A percentile compares a stretch with the other conserved stretches of the same genome.
Conservation (phyloP, 2,329 filamentous ascomycete genomes). For the Phyllosticta ampelicida region DNA sequence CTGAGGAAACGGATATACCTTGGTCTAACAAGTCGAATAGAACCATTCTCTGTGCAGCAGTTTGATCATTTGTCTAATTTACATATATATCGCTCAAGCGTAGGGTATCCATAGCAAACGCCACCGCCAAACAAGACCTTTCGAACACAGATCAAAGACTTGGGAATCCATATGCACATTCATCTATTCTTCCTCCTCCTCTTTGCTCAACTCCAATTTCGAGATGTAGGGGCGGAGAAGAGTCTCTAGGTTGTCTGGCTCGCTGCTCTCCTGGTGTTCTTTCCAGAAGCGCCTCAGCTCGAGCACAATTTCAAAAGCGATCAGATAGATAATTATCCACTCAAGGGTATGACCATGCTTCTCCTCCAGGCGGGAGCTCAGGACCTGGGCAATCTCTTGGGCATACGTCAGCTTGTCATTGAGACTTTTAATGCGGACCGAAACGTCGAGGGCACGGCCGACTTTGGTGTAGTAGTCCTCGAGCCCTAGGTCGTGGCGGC, state of each 20-base stretch:
- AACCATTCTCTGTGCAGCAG: no score
- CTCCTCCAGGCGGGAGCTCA: slow-evolving; percentile 81
- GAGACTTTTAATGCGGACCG: slow-evolving; percentile 76
- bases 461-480: slow-evolving; percentile 95
- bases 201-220: neutral
- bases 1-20: no score
- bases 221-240: slow-evolving; percentile 25
- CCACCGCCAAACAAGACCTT: neutral
- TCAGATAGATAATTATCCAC: slow-evolving; percentile 92
- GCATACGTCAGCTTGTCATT: slow-evolving; percentile 99
- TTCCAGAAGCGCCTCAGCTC: slow-evolving; percentile 66
- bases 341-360: slow-evolving; percentile 80
- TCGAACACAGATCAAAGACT: neutral
- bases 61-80: neutral
- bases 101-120: neutral
- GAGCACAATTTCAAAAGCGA: slow-evolving; percentile 84
- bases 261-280: slow-evolving; percentile 41
- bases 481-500: slow-evolving; percentile 72
- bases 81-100: neutral
- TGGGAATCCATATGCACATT: neutral
- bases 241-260: slow-evolving; percentile 30
- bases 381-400: slow-evolving; percentile 81
- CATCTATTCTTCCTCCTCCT: neutral
- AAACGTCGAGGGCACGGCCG: slow-evolving; percentile 79
- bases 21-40: neutral